phyloP scores from a whole-genome alignment of 306 rosid species.

The Mimosa pudica region DNA sequence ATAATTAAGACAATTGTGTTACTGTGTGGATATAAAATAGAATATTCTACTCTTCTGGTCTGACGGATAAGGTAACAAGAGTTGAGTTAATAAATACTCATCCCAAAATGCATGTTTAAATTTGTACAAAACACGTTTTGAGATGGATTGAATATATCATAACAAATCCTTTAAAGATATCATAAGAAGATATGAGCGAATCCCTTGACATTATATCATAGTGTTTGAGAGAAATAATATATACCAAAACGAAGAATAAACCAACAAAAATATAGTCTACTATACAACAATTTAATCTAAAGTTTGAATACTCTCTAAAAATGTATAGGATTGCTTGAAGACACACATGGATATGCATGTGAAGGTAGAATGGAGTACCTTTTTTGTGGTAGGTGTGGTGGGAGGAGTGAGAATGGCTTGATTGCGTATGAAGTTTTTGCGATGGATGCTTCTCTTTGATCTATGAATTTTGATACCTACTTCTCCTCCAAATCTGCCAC shows the following conservation, averaged over 20 bases:
- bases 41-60: neutral
- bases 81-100: neutral
- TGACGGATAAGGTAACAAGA: neutral
- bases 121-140: neutral
- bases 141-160: neutral
- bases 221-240: neutral
- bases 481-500: neutral
- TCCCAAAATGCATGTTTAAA: neutral
- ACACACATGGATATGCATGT: neutral
- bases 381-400: slow-evolving; percentile 66
- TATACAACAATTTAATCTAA: too few species aligned
- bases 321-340: too few species aligned
- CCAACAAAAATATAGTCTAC: too few species aligned
- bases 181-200: neutral
- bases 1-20: neutral
- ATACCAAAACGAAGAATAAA: neutral
- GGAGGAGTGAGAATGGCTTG: slow-evolving; percentile 63
- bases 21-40: neutral
- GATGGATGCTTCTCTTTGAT: slow-evolving; percentile 14
- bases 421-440: slow-evolving; percentile 34
- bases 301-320: too few species aligned
- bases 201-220: neutral
- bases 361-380: slow-evolving; percentile 45
- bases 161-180: neutral
- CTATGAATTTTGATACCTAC: slow-evolving; percentile 2